These are phyloP conservation scores for Saccharomycopsis microspora DNA, from an alignment of 805 yeast genomes.

Conservation along the genomic window DNA sequence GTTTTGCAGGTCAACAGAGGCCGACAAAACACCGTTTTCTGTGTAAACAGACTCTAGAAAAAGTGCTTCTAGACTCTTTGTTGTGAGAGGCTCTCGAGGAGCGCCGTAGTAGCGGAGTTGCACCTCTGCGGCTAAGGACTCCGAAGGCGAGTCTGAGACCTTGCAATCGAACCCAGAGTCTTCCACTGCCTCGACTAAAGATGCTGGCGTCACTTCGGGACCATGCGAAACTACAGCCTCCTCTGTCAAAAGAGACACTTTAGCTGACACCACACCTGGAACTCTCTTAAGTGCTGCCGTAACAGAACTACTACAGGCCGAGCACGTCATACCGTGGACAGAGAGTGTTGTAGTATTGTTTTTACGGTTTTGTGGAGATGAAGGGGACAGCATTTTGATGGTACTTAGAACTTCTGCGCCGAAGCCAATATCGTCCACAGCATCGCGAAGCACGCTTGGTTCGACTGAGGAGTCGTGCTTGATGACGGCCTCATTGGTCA, in stretches of 20 bases:
- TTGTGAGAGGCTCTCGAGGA: not conserved
- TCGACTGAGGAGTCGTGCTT: slow-evolving; percentile 41
- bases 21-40: slow-evolving; percentile 24
- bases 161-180: slow-evolving; percentile 64
- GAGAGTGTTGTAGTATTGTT: not conserved
- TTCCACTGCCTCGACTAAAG: slow-evolving; percentile 52
- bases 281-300: slow-evolving; percentile 38
- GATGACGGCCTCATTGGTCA: slow-evolving; percentile 64
- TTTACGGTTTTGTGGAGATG: not conserved
- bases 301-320: slow-evolving; percentile 67
- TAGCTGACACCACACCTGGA: slow-evolving; percentile 39
- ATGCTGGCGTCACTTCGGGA: slow-evolving; percentile 21
- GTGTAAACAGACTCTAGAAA: not conserved
- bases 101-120: slow-evolving; percentile 8
- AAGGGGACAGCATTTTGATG: slow-evolving; percentile 9
- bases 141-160: slow-evolving; percentile 16
- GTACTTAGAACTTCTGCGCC: slow-evolving; percentile 28
- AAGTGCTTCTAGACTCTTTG: not conserved
- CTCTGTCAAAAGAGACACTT: slow-evolving; percentile 69
- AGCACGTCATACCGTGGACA: slow-evolving; percentile 79
- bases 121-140: not conserved
- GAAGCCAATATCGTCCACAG: slow-evolving; percentile 75
- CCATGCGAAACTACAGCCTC: slow-evolving; percentile 48
- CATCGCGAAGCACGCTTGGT: slow-evolving; percentile 49
- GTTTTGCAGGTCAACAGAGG: slow-evolving; percentile 28